Evolutionary conservation across 169 alveolate species (phyloP), one percentile per base, ranked within the genome.

Genomic region (Toxoplasma gondii): DNA sequence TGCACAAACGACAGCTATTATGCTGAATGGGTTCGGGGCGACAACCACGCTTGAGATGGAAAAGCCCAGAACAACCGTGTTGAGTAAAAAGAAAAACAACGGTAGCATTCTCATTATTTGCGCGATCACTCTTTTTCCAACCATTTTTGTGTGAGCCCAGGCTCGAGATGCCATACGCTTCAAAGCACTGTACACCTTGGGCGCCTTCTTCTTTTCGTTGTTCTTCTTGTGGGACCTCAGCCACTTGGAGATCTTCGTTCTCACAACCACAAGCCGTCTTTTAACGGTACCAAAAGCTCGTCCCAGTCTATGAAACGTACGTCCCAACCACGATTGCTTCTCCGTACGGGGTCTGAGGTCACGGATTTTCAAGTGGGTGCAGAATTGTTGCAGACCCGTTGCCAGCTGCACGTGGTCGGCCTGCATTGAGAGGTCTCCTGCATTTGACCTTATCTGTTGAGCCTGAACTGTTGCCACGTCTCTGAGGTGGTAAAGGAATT

Each of bases 71-170:
- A 78, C 43, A 44, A 39, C 44, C 0, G 34, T 34, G 24, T 78
- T 78, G 39, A 78, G 87, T 22, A 34, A 7, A 44, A 39, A 38
- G 87, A 34, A 78, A 34, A 78, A 38, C 27, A 78, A 34, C 27
- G 87, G 87, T 34, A 78, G 45, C 87, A 78, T 78, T 34, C 87
- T 22, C 87, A 78, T 78, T 17, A 34, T 78, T 24, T 78, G 45
- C 0, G 87, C 87, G 34, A 78, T 24, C 45, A 78, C 45, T 19
- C 29, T 34, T 19, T 34, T 78, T 19, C 53, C 87, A 22, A 78
- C 10, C 45, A 17, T 78, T 24, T 38, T 39, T 16, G 87, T 78
- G 53, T 78, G 44, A 19, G 41, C 45, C 87, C 87, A 78, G 27
- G 87, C 87, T 19, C 87, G 87, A 34, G 41, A 38, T 4, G 45